Base-by-base conservation (phyloP, 2,329 filamentous ascomycete genomes). In the Aspergillus aculeatinus region DNA sequence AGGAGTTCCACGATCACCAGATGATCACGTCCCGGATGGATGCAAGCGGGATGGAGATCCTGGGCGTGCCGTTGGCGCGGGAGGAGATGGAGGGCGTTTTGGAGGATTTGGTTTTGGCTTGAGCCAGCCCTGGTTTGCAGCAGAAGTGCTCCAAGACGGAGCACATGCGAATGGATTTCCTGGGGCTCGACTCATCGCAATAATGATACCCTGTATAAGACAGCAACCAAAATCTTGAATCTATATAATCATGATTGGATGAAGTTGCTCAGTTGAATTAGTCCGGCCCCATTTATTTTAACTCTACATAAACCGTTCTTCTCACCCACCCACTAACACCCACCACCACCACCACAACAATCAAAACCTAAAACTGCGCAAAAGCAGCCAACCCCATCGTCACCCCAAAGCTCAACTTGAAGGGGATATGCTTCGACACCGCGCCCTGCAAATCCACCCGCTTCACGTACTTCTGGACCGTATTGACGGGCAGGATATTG, bases 1-100 rank as follows among this genome's bases (percentile, higher is more conserved):
- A 98, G 78, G 95, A 99, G 84, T 95, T 99, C 75, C 92, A 97
- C 73, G 95, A 99, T 70, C 95, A 99, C 79, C 92, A 97, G 72
- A 98, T 99, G 87, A 90, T 99, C 64, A 91, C 91, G 58, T 96
- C 90, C 63, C 86, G 88, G 63, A 94, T 94, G 72, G 94, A 99
- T 74, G 84, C 85, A 0, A 81, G 93, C 59, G 95, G 95, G 3
- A 93, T 89, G 2, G 95, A 98, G 73, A 80, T 95, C 55, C 76
- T 99, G 51, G 89, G 90, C 66, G 86, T 96, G 14, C 95, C 95
- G 0, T 92, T 98, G 71, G 83, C 88, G 48, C 89, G 88, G 67
- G 92, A 96, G 65, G 95, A 99, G 77, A 81, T 98, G 71, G 94
- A 97, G 75, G 88, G 85, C 1, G 90, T 96, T 51, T 75, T 98